Conservation (phyloP, 257 asterid genomes). For the Solanum arcanum region DNA sequence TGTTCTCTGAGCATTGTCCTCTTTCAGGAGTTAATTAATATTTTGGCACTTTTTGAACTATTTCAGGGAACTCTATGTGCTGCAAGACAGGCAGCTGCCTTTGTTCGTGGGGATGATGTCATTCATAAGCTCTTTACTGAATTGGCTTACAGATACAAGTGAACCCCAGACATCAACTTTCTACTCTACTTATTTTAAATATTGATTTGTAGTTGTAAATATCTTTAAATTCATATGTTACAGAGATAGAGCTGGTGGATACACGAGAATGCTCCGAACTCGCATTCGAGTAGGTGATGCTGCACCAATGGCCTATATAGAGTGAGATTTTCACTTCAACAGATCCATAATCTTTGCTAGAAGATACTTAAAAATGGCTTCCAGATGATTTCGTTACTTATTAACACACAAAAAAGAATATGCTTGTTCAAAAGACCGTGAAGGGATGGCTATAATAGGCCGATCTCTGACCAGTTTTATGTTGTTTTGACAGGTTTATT, state of each 20-base stretch:
- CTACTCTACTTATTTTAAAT: background rate
- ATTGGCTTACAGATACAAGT: constrained; percentile 92
- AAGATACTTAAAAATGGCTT: background rate
- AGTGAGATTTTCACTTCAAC: constrained; percentile 29
- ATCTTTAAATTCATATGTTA: background rate
- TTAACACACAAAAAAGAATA: background rate
- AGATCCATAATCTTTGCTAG: background rate
- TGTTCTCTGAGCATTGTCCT: background rate
- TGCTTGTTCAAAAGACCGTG: background rate
- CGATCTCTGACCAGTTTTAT: background rate
- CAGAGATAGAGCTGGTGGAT: constrained; percentile 80
- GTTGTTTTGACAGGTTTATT: constrained; percentile 45
- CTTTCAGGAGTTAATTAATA: background rate
- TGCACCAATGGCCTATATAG: constrained; percentile 87
- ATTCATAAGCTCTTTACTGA: constrained; percentile 88
- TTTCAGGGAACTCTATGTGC: constrained; percentile 77
- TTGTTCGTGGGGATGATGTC: constrained; percentile 92
- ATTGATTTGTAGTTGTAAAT: background rate
- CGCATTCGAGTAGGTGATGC: constrained; percentile 94
- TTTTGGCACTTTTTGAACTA: background rate
- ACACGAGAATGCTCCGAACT: constrained; percentile 86
- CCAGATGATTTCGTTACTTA: background rate
- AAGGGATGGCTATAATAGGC: background rate
- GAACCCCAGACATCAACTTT: constrained; percentile 8
- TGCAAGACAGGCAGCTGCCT: constrained; percentile 81